Percentiles rank a stretch among this genome's conserved stretches.
Evolutionary conservation across 345 rosid genomes (phyloP).

Genomic region (Anastatica hierochuntica): DNA sequence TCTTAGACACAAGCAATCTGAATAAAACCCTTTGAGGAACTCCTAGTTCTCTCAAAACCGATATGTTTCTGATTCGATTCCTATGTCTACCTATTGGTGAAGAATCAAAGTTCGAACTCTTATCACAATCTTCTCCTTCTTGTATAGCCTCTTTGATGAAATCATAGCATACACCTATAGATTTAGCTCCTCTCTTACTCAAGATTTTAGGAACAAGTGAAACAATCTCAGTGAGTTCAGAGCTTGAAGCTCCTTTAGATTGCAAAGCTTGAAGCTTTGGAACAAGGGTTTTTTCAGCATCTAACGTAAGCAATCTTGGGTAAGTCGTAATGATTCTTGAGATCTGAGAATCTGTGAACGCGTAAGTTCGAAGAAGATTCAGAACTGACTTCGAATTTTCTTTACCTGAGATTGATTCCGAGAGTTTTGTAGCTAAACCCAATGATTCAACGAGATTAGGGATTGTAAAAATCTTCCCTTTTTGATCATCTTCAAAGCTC

Average conservation of each 20-base stretch:
- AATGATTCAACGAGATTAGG: slow-evolving; percentile 1
- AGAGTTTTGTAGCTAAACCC: slow-evolving; percentile 9
- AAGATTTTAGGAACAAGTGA: slow-evolving; percentile 6
- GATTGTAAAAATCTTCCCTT: background rate
- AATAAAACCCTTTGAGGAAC: slow-evolving; percentile 14
- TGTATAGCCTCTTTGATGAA: slow-evolving; percentile 5
- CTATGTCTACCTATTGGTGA: background rate
- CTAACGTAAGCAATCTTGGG: slow-evolving; percentile 14
- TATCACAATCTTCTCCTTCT: background rate
- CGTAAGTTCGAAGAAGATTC: slow-evolving; percentile 8
- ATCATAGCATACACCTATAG: slow-evolving; percentile 3
- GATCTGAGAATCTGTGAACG: slow-evolving; percentile 22
- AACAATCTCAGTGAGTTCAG: slow-evolving; percentile 1
- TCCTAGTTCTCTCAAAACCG: slow-evolving; percentile 14
- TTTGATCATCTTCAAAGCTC: background rate
- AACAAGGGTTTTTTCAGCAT: slow-evolving; percentile 9
- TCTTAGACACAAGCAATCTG: background rate
- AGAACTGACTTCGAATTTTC: slow-evolving; percentile 6
- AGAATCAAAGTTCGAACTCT: background rate
- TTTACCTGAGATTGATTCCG: slow-evolving; percentile 6
- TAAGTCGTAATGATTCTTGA: background rate
- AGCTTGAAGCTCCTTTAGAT: slow-evolving; percentile 20
- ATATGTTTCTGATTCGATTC: slow-evolving; percentile 7
- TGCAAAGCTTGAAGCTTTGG: slow-evolving; percentile 24
- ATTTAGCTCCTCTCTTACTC: background rate